Conservation (phyloP, 495 filamentous ascomycete species). For the Aspergillus baeticus region DNA sequence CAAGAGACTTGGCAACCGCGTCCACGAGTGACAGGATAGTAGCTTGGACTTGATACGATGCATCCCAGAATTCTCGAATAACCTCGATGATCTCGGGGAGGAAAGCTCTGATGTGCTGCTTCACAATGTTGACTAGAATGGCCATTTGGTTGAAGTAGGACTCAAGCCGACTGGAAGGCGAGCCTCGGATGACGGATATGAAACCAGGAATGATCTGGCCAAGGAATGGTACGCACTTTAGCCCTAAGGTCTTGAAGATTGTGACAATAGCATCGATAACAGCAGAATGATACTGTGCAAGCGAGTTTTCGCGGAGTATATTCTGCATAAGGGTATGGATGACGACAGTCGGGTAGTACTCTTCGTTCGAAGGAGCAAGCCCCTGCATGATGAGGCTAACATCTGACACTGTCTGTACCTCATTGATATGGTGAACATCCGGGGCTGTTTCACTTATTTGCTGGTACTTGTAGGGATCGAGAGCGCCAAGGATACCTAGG, state of each 20-base stretch:
- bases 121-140: slow-evolving; percentile 89
- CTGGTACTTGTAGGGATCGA: slow-evolving; percentile 96
- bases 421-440: slow-evolving; percentile 51
- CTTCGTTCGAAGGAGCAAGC: slow-evolving; percentile 93
- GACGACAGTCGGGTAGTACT: slow-evolving; percentile 97
- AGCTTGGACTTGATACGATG: slow-evolving; percentile 70
- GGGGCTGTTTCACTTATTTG: slow-evolving; percentile 49
- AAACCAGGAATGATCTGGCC: slow-evolving; percentile 93
- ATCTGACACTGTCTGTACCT: slow-evolving; percentile 73
- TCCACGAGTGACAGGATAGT: slow-evolving; percentile 92
- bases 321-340: slow-evolving; percentile 87
- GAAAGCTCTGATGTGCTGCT: slow-evolving; percentile 90
- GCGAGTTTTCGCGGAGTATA: slow-evolving; percentile 83
- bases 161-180: slow-evolving; percentile 71
- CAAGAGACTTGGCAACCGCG: slow-evolving; percentile 85
- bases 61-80: slow-evolving; percentile 83
- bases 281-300: slow-evolving; percentile 84
- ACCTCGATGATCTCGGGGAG: slow-evolving; percentile 79
- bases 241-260: slow-evolving; percentile 91
- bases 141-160: slow-evolving; percentile 96
- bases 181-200: slow-evolving; percentile 77
- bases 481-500: slow-evolving; percentile 91
- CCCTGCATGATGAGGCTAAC: slow-evolving; percentile 97
- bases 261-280: slow-evolving; percentile 99
- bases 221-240: slow-evolving; percentile 94